phyloP scores from a whole-genome alignment of 1,284 basidiomycete genomes.

The Mycena citricolor region DNA sequence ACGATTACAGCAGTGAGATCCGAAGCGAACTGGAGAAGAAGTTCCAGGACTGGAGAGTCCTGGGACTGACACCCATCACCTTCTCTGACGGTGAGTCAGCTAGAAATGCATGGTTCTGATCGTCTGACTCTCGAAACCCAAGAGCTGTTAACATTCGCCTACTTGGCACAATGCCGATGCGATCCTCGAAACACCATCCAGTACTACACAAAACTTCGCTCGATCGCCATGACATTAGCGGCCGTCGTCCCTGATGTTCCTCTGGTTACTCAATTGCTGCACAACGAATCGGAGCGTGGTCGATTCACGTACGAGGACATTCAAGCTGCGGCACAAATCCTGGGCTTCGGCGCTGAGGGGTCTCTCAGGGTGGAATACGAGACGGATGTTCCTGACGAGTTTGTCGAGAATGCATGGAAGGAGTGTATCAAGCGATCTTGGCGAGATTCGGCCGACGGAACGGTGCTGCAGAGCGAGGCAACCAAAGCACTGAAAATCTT shows the following conservation, averaged over 20 bases:
- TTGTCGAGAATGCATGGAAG: slow-evolving; percentile 67
- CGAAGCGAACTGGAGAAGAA: slow-evolving; percentile 38
- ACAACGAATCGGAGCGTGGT: slow-evolving; percentile 58
- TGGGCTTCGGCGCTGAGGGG: slow-evolving; percentile 68
- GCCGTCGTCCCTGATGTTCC: slow-evolving; percentile 40
- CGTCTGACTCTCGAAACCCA: slow-evolving; percentile 16
- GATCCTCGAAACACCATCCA: slow-evolving; percentile 59
- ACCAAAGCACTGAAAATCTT: slow-evolving; percentile 67
- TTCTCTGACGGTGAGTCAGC: slow-evolving; percentile 56
- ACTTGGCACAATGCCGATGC: slow-evolving; percentile 76
- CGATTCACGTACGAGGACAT: slow-evolving; percentile 62
- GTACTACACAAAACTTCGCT: slow-evolving; percentile 60
- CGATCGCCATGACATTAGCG: slow-evolving; percentile 49
- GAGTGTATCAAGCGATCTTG: slow-evolving; percentile 62
- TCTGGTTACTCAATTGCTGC: slow-evolving; percentile 37
- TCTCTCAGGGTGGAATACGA: slow-evolving; percentile 63
- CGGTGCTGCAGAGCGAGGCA: slow-evolving; percentile 45
- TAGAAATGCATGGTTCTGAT: slow-evolving; percentile 19
- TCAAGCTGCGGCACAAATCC: slow-evolving; percentile 40
- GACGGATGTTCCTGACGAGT: slow-evolving; percentile 65
- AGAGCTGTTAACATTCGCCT: slow-evolving; percentile 75
- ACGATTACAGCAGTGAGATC: slow-evolving; percentile 42
- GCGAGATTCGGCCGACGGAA: slow-evolving; percentile 48
- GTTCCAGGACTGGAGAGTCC: slow-evolving; percentile 40
- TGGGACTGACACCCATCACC: slow-evolving; percentile 65